A percentile compares a stretch with the other conserved stretches of the same genome.
Evolutionary conservation across 176 grass and related monocot species (phyloP).

Genomic region (Musa beccarii): DNA sequence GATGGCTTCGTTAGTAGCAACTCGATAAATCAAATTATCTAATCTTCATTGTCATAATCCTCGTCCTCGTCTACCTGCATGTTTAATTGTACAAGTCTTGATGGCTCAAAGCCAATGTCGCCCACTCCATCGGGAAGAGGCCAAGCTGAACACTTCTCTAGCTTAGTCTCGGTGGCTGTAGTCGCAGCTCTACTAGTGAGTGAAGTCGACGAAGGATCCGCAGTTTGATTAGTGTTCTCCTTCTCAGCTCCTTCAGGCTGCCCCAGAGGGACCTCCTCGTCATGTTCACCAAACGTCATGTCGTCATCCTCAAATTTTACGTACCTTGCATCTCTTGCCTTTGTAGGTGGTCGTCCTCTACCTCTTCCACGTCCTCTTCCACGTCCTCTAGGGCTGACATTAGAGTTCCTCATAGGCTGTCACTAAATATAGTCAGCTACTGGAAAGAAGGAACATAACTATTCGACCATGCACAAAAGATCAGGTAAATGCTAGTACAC

Average conservation of each 20-base stretch:
- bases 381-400: conserved; percentile 53
- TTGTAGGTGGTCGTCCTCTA: conserved; percentile 46
- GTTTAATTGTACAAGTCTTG: conserved; percentile 55
- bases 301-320: conserved; percentile 76
- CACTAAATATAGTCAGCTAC: conserved; percentile 14
- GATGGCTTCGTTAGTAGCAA: conserved; percentile 8
- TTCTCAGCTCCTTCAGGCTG: background rate
- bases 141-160: conserved; percentile 40
- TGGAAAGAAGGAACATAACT: background rate
- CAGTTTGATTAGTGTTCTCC: background rate
- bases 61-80: conserved; percentile 96
- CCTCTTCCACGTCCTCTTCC: conserved; percentile 39
- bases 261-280: conserved; percentile 10
- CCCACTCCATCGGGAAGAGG: conserved; percentile 46
- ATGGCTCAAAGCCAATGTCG: conserved; percentile 52
- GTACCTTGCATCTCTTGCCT: conserved; percentile 65
- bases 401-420: conserved; percentile 61
- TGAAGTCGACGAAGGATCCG: background rate
- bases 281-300: conserved; percentile 55
- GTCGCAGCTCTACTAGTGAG: background rate
- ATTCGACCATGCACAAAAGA: background rate
- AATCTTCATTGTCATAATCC: conserved; percentile 98
- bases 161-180: conserved; percentile 12
- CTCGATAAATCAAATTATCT: conserved; percentile 21
- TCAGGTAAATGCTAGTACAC: background rate